Evolutionary conservation across 2,329 filamentous ascomycete species (phyloP).

Genomic region (Emmonsiellopsis sp.): DNA sequence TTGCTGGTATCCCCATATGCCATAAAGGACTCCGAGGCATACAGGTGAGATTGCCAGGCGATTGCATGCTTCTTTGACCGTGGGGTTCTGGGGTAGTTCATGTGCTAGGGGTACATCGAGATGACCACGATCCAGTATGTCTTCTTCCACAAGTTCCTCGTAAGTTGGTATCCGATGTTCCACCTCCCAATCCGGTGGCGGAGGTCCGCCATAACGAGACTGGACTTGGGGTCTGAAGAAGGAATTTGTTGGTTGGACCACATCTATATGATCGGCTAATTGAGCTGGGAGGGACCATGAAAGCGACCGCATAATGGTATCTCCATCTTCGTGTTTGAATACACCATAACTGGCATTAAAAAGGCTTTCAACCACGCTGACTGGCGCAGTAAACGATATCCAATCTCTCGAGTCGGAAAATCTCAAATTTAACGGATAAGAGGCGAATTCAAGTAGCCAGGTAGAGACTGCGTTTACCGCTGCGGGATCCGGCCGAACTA

Average conservation of each 20-base stretch:
- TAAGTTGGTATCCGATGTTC: background rate
- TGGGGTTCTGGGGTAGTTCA: background rate
- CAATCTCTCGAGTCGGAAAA: background rate
- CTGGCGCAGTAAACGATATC: background rate
- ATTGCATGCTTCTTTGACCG: conserved; percentile 1
- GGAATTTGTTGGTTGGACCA: background rate
- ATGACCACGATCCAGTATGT: background rate
- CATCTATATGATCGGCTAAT: background rate
- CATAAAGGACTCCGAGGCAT: background rate
- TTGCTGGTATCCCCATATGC: background rate
- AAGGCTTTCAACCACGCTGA: background rate
- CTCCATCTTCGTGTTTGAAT: background rate
- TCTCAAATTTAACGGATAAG: background rate
- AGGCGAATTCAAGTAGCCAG: background rate
- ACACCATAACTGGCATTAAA: background rate
- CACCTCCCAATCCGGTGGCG: background rate
- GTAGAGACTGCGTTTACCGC: background rate
- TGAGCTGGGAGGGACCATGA: background rate
- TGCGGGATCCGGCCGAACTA: background rate
- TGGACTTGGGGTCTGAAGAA: background rate
- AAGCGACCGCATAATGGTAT: background rate
- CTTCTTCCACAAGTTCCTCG: background rate
- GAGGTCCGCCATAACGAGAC: background rate
- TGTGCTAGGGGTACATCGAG: background rate
- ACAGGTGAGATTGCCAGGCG: background rate